Evolutionary conservation across 1,139 yeast species (phyloP), one percentile per base, ranked within the genome.

Genomic region (Pichia sp.): DNA sequence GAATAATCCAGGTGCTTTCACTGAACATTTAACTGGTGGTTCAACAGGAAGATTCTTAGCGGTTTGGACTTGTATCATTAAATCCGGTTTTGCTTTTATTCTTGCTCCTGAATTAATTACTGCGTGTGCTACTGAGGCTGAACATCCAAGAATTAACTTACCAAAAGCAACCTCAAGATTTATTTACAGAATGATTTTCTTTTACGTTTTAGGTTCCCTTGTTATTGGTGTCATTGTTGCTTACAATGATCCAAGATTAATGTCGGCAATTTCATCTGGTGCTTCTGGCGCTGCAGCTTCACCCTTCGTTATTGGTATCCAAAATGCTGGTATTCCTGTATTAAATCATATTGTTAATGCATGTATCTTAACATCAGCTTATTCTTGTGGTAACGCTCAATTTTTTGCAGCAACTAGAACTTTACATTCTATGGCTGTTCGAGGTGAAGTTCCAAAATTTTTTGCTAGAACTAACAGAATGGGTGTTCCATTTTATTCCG

Each of bases 1-100:
- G 68, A 62, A 61, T 24, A 27, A 57, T 38, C 64, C 62, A 2
- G 61, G 61, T 32, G 63, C 69, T 1, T 65, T 65, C 46, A 50
- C 47, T 26, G 60, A 64, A 42, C 66, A 68, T 47, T 54, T 75
- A 37, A 64, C 62, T 9, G 59, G 65, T 18, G 75, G 84, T 11
- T 59, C 71, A 25, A 78, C 84, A n/a, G 95, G 93, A 24, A 63
- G 78, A 52, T 80, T 80, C 55, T 66, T 79, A 43, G 86, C 83
- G 33, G 79, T 84, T 80, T 74, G 81, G 52, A 68, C 79, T 14
- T 76, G 86, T 7, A 66, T 81, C 52, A 74, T 81, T 47, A 73
- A 73, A 48, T 80, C 89, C 30, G 86, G 86, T 49, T 87, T 87
- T 66, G 81, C 94, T 34, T 81, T 83, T 53, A 76, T 72, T 54